A percentile compares a stretch with the other conserved stretches of the same genome.
Evolutionary conservation across 106 monocot species (phyloP).

Genomic region (Dioscorea dumetorum): DNA sequence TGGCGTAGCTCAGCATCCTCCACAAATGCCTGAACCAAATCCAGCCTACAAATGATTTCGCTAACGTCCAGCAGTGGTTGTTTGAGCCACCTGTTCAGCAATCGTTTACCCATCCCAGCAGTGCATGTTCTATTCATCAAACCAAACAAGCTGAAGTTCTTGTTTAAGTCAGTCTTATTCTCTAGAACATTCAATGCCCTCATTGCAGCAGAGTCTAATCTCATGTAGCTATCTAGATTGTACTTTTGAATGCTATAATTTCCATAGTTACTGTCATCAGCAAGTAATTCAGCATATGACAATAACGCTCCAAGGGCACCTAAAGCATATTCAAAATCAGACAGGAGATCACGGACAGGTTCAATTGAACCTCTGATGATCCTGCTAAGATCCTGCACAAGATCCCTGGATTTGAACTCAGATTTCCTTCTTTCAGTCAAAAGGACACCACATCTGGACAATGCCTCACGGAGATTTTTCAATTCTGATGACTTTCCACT

Average conservation of each 20-base stretch:
- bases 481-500: constrained; percentile 50
- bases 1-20: constrained; percentile 83
- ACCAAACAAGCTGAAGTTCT: constrained; percentile 96
- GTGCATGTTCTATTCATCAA: constrained; percentile 97
- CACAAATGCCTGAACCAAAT: constrained; percentile 89
- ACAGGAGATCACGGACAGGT: constrained; percentile 78
- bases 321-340: constrained; percentile 72
- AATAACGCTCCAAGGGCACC: constrained; percentile 79
- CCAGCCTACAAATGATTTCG: constrained; percentile 75
- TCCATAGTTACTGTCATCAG: constrained; percentile 83
- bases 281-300: constrained; percentile 77
- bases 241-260: constrained; percentile 78
- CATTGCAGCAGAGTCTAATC: constrained; percentile 92
- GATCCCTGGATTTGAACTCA: constrained; percentile 90
- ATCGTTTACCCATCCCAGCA: constrained; percentile 94
- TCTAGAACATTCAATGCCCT: constrained; percentile 90
- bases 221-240: constrained; percentile 82
- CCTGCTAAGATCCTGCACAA: constrained; percentile 85
- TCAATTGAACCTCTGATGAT: constrained; percentile 87
- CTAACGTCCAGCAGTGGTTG: constrained; percentile 79
- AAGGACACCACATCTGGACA: constrained; percentile 73
- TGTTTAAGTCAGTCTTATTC: constrained; percentile 90
- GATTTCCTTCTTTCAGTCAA: constrained; percentile 83
- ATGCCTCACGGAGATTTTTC: constrained; percentile 47
- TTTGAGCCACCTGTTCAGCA: constrained; percentile 93